Conservation (phyloP, 2,329 filamentous ascomycete species). For the Colletotrichum sp. region DNA sequence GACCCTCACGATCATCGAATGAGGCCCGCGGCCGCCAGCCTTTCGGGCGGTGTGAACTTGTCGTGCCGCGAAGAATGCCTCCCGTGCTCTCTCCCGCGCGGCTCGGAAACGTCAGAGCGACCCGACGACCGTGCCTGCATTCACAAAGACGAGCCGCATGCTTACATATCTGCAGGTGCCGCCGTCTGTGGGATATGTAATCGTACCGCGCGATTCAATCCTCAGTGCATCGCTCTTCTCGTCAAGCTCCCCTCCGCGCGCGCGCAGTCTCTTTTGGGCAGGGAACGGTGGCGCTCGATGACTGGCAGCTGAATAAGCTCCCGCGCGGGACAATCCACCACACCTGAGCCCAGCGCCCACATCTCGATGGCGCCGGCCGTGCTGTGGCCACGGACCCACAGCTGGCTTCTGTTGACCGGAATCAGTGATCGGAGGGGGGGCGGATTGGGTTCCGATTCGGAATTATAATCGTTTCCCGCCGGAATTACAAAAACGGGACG, state of each 20-base stretch:
- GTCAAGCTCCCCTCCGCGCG: not conserved
- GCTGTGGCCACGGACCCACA: not conserved
- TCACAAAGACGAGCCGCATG: not conserved
- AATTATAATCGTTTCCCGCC: not conserved
- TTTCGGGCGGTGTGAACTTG: not conserved
- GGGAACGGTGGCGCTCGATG: not conserved
- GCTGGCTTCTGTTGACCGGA: not conserved
- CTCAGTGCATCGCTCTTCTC: not conserved
- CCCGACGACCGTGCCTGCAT: not conserved
- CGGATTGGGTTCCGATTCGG: not conserved
- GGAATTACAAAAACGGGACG: not conserved
- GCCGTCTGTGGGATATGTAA: not conserved
- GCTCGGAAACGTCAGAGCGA: not conserved
- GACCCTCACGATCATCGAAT: not conserved
- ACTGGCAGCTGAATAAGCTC: constrained; percentile 16
- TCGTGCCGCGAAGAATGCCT: not conserved
- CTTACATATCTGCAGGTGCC: not conserved
- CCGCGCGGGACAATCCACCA: constrained; percentile 16
- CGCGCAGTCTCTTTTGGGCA: not conserved
- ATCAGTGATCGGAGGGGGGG: not conserved
- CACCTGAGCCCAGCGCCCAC: not conserved
- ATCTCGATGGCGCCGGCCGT: not conserved
- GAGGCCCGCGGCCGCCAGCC: not conserved
- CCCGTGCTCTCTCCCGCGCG: constrained; percentile 8
- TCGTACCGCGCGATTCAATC: not conserved